Evolutionary conservation across 2,329 filamentous ascomycete species (phyloP), one percentile per base, ranked within the genome.

Genomic region (Magnaporthiopsis incrustans): DNA sequence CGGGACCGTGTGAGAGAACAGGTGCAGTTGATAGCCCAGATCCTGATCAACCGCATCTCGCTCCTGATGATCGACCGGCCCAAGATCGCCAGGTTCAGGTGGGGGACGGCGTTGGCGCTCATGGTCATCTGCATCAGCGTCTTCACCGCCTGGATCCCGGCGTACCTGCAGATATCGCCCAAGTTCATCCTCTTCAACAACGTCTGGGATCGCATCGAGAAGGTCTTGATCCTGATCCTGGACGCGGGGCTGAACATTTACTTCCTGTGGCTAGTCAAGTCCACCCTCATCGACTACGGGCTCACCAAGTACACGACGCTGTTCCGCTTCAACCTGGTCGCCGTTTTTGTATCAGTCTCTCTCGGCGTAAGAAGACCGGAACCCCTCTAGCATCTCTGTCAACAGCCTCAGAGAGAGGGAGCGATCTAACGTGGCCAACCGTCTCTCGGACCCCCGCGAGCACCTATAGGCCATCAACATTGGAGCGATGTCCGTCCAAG

Each of bases 91-190:
- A 70, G 67, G 33, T 69, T 83, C 27, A 82, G 81, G 67, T 75
- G 76, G 73, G 71, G 70, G 2, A 72, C 77, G 14, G 70, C 77
- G 1, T 38, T 72, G 12, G 25, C 78, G 35, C 78, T 82, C 66
- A 77, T 75, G 18, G 25, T 73, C 35, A 76, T 83, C 69, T 82
- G 82, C 65, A 74, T 82, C 64, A 77, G 76, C 38, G 80, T 82
- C 26, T 81, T 79, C 65, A 74, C 73, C 65, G 79, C 82, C 60
- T 83, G 81, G 81, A 77, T 83, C 33, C 81, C 81, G 0, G 76
- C 79, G 1, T 76, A 78, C 10, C 72, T 81, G n/a, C 73, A 78
- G 63, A 71, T 78, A 60, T 76, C 70, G 50, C 35, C 72, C 3
- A 70, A 64, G 12, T 81, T 72, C 56, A 73, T 80, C 57, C 61